Evolutionary conservation across 371 early-diverging fungal species (phyloP).

Genomic region (Fennellomyces sp.): DNA sequence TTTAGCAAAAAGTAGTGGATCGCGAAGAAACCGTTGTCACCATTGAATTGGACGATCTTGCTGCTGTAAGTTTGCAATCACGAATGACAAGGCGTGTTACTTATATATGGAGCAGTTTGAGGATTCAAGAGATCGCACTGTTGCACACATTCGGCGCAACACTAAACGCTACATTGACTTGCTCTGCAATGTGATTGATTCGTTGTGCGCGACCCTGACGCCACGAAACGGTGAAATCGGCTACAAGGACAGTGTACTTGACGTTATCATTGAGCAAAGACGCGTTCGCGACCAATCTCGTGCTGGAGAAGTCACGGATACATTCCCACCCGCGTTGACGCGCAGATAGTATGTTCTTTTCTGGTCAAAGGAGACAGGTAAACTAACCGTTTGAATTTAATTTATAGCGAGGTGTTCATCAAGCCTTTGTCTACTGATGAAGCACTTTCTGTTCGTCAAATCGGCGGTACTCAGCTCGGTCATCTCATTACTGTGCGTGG

Average conservation of each 20-base stretch:
- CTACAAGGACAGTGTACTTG: slow-evolving; percentile 82
- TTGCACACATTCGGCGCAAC: slow-evolving; percentile 76
- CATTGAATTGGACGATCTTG: slow-evolving; percentile 67
- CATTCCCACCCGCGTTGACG: slow-evolving; percentile 83
- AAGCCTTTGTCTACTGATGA: slow-evolving; percentile 70
- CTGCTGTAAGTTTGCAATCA: slow-evolving; percentile 40
- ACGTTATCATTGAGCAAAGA: slow-evolving; percentile 89
- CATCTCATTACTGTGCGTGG: slow-evolving; percentile 91
- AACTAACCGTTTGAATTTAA: not conserved
- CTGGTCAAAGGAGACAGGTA: not conserved
- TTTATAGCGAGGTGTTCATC: slow-evolving; percentile 76
- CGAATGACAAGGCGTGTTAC: not conserved
- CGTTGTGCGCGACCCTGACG: slow-evolving; percentile 43
- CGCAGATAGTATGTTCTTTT: slow-evolving; percentile 76
- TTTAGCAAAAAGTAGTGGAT: slow-evolving; percentile 65
- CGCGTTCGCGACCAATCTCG: slow-evolving; percentile 69
- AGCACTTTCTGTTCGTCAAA: slow-evolving; percentile 85
- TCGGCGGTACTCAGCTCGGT: slow-evolving; percentile 87
- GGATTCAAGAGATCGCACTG: slow-evolving; percentile 38
- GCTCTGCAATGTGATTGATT: slow-evolving; percentile 70
- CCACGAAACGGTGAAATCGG: slow-evolving; percentile 69
- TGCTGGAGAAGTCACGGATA: slow-evolving; percentile 40
- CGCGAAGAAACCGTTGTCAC: slow-evolving; percentile 56
- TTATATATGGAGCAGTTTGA: slow-evolving; percentile 26
- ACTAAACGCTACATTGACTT: slow-evolving; percentile 85